A percentile compares a stretch with the other conserved stretches of the same genome.
Evolutionary conservation across 805 yeast species (phyloP).

Genomic region (Suhomyces prunicola): DNA sequence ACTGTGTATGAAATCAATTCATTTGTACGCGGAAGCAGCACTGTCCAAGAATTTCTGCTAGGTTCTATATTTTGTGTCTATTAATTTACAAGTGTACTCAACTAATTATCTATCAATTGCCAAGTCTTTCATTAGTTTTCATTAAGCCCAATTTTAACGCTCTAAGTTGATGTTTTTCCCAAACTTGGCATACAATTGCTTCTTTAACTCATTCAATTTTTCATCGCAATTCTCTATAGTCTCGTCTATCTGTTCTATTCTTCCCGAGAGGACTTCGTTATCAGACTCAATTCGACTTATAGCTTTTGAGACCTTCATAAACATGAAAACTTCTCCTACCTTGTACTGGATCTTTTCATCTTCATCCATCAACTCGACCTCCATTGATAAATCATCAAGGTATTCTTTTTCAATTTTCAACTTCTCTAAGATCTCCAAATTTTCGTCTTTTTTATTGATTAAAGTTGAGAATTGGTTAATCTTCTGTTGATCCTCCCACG

Average conservation of each 20-base stretch:
- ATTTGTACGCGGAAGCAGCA: background rate
- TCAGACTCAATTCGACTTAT: constrained; percentile 66
- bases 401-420: constrained; percentile 75
- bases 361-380: constrained; percentile 78
- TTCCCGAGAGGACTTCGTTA: constrained; percentile 47
- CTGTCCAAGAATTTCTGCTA: background rate
- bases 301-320: constrained; percentile 62
- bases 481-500: constrained; percentile 82
- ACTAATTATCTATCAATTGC: background rate
- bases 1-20: background rate
- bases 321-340: constrained; percentile 79
- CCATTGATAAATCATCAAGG: constrained; percentile 80
- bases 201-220: constrained; percentile 60
- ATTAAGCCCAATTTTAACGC: constrained; percentile 25
- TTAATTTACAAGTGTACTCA: background rate
- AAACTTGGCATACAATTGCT: constrained; percentile 78
- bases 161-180: constrained; percentile 89
- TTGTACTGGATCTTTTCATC: constrained; percentile 72
- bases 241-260: constrained; percentile 45
- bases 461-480: constrained; percentile 87
- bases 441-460: constrained; percentile 64
- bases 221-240: constrained; percentile 52
- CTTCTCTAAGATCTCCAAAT: constrained; percentile 46
- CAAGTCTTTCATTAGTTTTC: background rate
- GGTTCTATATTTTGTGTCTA: background rate